These are phyloP conservation scores for Tubosaeta sp. DNA, from an alignment of 768 basidiomycete genomes.

Conservation along the genomic window DNA sequence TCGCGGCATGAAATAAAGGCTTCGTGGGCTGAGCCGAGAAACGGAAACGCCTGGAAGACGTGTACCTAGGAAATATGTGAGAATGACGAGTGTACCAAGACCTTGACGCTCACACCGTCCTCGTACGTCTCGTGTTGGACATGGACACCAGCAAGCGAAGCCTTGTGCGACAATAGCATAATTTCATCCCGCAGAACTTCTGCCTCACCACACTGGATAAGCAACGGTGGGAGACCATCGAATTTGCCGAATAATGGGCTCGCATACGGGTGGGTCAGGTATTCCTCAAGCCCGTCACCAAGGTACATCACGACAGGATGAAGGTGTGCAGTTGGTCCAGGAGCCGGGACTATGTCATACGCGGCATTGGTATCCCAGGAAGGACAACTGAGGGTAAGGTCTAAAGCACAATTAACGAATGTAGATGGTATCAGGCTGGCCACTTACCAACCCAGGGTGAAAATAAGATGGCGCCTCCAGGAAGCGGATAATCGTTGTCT, in stretches of 20 bases:
- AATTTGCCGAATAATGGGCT: conserved; percentile 93
- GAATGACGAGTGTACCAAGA: background rate
- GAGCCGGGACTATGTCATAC: conserved; percentile 80
- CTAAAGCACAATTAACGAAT: conserved; percentile 34
- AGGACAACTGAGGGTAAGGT: conserved; percentile 94
- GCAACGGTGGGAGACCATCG: conserved; percentile 77
- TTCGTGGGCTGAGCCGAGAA: conserved; percentile 58
- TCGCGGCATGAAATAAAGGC: conserved; percentile 68
- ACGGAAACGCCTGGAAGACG: conserved; percentile 88
- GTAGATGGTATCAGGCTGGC: background rate
- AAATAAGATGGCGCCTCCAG: conserved; percentile 83
- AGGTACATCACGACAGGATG: conserved; percentile 95
- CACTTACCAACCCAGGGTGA: conserved; percentile 92
- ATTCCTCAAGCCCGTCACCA: conserved; percentile 72
- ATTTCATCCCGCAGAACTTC: conserved; percentile 96
- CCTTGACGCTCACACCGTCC: conserved; percentile 63
- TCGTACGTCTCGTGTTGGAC: conserved; percentile 88
- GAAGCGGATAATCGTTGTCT: conserved; percentile 83
- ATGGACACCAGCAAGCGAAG: conserved; percentile 76
- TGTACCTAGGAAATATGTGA: conserved; percentile 54
- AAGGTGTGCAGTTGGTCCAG: conserved; percentile 72
- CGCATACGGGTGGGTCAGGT: conserved; percentile 94
- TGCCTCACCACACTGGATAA: conserved; percentile 90
- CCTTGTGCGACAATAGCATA: conserved; percentile 89
- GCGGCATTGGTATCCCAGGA: conserved; percentile 94